phyloP scores from a whole-genome alignment of 495 filamentous ascomycete genomes.

The Podospora pseudoanserina region DNA sequence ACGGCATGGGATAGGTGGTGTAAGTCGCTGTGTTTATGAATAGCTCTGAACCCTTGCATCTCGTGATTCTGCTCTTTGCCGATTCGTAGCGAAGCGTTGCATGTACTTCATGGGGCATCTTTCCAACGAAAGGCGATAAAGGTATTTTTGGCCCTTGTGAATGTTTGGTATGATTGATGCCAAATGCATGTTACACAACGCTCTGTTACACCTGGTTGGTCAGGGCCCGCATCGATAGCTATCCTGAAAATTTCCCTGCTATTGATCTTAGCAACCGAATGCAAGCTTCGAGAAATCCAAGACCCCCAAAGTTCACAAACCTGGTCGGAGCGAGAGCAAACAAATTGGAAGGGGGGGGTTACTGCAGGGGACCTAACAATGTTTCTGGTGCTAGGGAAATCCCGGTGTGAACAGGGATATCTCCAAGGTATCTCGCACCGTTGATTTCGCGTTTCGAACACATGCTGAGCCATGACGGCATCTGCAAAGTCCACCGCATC shows the following conservation, averaged over 20 bases:
- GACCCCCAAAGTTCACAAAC: background rate
- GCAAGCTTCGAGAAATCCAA: background rate
- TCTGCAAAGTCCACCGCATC: slow-evolving; percentile 13
- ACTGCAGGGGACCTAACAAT: background rate
- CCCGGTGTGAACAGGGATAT: background rate
- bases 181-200: background rate
- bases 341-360: background rate
- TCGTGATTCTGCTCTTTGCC: background rate
- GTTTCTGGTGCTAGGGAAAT: background rate
- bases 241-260: background rate
- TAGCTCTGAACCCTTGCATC: background rate
- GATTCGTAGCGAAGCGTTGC: background rate
- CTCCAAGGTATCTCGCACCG: background rate
- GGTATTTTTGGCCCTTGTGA: background rate
- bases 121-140: background rate
- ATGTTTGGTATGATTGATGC: background rate
- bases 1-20: background rate
- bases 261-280: background rate
- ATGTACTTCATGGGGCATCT: background rate
- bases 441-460: slow-evolving; percentile 1
- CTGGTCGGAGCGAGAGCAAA: background rate
- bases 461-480: slow-evolving; percentile 11
- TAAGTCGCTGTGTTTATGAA: background rate
- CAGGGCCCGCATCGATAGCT: background rate
- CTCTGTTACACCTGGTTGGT: background rate